Percentiles rank a stretch among this genome's conserved stretches.
phyloP scores from a whole-genome alignment of 2,329 filamentous ascomycete genomes.

The Colletotrichum sp. region DNA sequence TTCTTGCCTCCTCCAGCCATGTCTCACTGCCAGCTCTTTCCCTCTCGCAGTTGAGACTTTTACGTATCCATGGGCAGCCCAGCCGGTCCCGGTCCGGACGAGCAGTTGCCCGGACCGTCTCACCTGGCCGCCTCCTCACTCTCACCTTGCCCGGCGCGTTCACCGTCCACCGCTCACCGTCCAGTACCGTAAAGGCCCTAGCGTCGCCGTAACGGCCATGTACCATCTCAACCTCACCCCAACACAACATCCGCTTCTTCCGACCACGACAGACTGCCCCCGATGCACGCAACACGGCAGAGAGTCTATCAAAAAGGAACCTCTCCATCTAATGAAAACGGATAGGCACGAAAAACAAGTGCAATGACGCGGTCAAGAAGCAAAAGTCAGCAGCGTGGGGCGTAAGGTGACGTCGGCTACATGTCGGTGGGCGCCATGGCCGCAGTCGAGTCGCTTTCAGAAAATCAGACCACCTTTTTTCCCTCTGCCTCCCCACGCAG shows the following conservation, averaged over 20 bases:
- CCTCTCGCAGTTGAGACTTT: neutral
- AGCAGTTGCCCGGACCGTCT: neutral
- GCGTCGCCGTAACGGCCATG: neutral
- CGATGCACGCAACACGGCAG: neutral
- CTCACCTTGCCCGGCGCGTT: neutral
- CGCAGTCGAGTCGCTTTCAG: constrained; percentile 1
- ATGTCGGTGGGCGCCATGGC: neutral
- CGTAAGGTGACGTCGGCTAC: constrained; percentile 10
- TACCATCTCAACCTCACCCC: neutral
- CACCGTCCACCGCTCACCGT: neutral
- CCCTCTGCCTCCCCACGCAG: constrained; percentile 3
- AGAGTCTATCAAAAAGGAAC: neutral
- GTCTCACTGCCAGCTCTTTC: neutral
- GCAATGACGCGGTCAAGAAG: neutral
- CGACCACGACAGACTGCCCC: neutral
- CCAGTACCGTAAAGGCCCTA: neutral
- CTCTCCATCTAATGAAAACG: neutral
- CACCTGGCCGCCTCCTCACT: neutral
- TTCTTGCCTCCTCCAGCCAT: neutral
- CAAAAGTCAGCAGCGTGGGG: neutral
- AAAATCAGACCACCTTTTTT: constrained; percentile 19
- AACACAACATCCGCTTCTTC: neutral
- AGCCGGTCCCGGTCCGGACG: neutral
- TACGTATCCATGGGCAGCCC: neutral
- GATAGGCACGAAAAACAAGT: neutral